Evolutionary conservation across 805 yeast genomes (phyloP).

Genomic region (Candida rishiriensis): DNA sequence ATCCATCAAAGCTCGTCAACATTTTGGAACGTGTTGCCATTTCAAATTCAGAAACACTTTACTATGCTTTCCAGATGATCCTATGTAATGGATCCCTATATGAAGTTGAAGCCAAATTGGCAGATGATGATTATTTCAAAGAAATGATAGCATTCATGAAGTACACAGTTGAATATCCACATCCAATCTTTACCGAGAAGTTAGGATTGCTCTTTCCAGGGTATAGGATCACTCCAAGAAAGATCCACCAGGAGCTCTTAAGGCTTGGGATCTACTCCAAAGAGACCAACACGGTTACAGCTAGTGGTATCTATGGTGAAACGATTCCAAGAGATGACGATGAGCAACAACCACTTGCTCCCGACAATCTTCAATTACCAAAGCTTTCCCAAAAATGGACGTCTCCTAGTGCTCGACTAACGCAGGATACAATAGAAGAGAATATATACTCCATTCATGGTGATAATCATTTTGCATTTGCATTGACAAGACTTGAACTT

Average conservation of each 20-base stretch:
- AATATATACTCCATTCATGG: no score
- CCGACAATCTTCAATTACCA: background rate
- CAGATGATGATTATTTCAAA: slow-evolving; percentile 15
- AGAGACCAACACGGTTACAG: slow-evolving; percentile 22
- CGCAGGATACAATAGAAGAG: background rate
- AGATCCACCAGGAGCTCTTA: slow-evolving; percentile 13
- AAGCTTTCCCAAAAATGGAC: background rate
- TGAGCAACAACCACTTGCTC: no score
- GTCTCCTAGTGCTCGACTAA: background rate
- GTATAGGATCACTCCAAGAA: slow-evolving; percentile 7
- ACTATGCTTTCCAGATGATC: slow-evolving; percentile 12
- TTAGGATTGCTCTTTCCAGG: slow-evolving; percentile 13
- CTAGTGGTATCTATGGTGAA: slow-evolving; percentile 25
- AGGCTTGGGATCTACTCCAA: slow-evolving; percentile 12
- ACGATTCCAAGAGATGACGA: no score
- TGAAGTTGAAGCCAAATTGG: slow-evolving; percentile 9
- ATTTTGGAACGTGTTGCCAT: slow-evolving; percentile 13
- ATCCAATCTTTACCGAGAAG: slow-evolving; percentile 17
- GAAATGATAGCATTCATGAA: slow-evolving; percentile 24
- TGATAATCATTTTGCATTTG: no score
- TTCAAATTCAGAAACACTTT: slow-evolving; percentile 10
- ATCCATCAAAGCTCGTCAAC: slow-evolving; percentile 20
- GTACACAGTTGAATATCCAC: slow-evolving; percentile 30
- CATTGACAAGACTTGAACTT: no score
- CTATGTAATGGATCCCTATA: slow-evolving; percentile 12